These are phyloP conservation scores for Scutellaria galericulata DNA, from an alignment of 257 asterid species.

Conservation along the genomic window DNA sequence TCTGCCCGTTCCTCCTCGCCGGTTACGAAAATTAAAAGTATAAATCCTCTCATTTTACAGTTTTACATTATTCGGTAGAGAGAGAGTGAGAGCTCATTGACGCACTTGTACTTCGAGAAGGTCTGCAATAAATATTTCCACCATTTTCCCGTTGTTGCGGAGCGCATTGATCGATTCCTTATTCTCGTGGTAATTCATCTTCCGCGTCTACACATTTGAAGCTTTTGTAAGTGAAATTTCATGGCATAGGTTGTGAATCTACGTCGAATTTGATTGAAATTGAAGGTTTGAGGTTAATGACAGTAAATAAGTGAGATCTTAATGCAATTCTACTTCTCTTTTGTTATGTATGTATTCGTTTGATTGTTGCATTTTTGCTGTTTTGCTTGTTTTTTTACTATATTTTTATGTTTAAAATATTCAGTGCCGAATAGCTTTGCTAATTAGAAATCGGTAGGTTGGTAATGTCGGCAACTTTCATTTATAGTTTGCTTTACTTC, in stretches of 20 bases:
- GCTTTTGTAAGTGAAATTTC: neutral
- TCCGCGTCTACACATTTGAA: slow-evolving; percentile 20
- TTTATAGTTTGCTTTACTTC: slow-evolving; percentile 19
- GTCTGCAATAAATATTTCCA: slow-evolving; percentile 36
- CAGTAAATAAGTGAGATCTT: slow-evolving; percentile 45
- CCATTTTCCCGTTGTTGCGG: slow-evolving; percentile 34
- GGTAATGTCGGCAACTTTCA: slow-evolving; percentile 18
- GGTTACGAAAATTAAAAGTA: slow-evolving; percentile 43
- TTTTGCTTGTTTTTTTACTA: neutral
- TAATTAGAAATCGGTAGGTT: neutral
- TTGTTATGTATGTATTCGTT: neutral
- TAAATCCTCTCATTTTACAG: slow-evolving; percentile 21
- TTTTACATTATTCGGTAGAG: neutral
- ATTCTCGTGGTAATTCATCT: slow-evolving; percentile 41
- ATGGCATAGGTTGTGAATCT: slow-evolving; percentile 33
- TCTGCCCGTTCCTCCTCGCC: slow-evolving; percentile 44
- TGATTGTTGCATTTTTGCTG: neutral
- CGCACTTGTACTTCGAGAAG: slow-evolving; percentile 25
- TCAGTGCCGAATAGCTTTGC: slow-evolving; percentile 26
- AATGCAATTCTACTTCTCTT: slow-evolving; percentile 23
- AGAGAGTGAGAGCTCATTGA: slow-evolving; percentile 11
- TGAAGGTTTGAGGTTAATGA: slow-evolving; percentile 28
- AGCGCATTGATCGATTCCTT: slow-evolving; percentile 32
- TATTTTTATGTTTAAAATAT: neutral
- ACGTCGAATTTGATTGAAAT: slow-evolving; percentile 27